Percentiles rank a stretch among this genome's conserved stretches.
Evolutionary conservation across 2,329 filamentous ascomycete species (phyloP).

Genomic region (Macrophomina tecta): DNA sequence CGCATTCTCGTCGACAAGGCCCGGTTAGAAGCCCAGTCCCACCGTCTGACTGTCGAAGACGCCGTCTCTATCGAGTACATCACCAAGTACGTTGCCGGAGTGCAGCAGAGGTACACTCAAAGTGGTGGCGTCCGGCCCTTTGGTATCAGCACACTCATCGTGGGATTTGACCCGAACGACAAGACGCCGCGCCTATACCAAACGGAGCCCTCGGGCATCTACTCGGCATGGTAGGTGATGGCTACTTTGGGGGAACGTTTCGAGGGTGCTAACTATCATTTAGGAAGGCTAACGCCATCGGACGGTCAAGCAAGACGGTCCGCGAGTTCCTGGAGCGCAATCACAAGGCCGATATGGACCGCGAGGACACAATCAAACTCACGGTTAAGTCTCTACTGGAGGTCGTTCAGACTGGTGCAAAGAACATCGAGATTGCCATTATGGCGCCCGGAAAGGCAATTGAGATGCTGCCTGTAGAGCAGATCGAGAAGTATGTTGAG

Average conservation of each 20-base stretch:
- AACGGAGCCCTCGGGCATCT: conserved; percentile 99
- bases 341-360: conserved; percentile 97
- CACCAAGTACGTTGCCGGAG: conserved; percentile 96
- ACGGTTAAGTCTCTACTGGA: conserved; percentile 98
- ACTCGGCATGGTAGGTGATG: conserved; percentile 85
- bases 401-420: conserved; percentile 97
- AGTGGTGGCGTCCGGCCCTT: conserved; percentile 98
- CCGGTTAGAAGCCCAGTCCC: conserved; percentile 93
- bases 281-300: conserved; percentile 99
- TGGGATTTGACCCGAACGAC: conserved; percentile 96
- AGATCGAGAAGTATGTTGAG: conserved; percentile 98
- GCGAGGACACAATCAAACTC: conserved; percentile 92
- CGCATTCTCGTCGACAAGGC: conserved; percentile 98
- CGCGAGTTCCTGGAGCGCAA: conserved; percentile 98
- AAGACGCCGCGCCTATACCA: conserved; percentile 90
- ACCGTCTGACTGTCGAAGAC: conserved; percentile 95
- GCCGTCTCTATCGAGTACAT: conserved; percentile 99
- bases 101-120: conserved; percentile 99
- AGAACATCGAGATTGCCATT: conserved; percentile 99
- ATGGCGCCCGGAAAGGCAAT: conserved; percentile 92
- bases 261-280: not conserved
- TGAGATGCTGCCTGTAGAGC: conserved; percentile 92
- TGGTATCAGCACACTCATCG: conserved; percentile 95
- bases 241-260: not conserved
- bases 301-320: conserved; percentile 97